A percentile compares a stretch with the other conserved stretches of the same genome.
phyloP scores from a whole-genome alignment of 257 asterid species.

The Nicotiana noctiflora region DNA sequence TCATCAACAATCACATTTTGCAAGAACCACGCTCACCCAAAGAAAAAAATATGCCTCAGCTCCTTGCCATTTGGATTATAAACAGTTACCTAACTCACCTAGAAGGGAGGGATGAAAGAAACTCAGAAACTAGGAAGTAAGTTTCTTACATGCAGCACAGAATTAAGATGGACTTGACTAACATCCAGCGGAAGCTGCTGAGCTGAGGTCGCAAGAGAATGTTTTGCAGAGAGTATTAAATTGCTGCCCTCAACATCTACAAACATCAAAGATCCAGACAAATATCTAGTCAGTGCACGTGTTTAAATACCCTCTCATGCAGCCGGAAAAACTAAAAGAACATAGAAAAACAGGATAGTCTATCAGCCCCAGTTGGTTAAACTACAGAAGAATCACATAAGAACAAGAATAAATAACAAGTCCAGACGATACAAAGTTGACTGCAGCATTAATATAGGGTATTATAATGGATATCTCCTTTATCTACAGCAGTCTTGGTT shows the following conservation, averaged over 20 bases:
- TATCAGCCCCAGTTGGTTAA: not conserved
- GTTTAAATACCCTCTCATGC: not conserved
- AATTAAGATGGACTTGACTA: slow-evolving; percentile 51
- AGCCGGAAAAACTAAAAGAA: not conserved
- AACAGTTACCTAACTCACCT: not conserved
- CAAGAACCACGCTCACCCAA: not conserved
- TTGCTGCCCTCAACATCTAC: slow-evolving; percentile 81
- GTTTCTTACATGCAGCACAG: slow-evolving; percentile 77
- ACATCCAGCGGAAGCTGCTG: slow-evolving; percentile 72
- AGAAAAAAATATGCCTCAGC: not conserved
- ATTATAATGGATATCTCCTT: not conserved
- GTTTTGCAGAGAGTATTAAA: slow-evolving; percentile 70
- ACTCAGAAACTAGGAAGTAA: slow-evolving; percentile 6
- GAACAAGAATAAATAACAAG: not conserved
- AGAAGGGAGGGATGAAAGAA: slow-evolving; percentile 1
- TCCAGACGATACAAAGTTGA: not conserved
- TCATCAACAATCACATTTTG: not conserved
- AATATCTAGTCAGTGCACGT: not conserved
- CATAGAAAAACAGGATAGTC: not conserved
- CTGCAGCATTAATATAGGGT: not conserved
- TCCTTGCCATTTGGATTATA: not conserved
- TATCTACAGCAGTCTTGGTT: not conserved
- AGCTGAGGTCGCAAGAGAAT: slow-evolving; percentile 58
- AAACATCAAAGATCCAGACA: slow-evolving; percentile 15
- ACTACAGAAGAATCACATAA: not conserved